Conservation (phyloP, 2,329 filamentous ascomycete genomes). For the Fusarium sp. region DNA sequence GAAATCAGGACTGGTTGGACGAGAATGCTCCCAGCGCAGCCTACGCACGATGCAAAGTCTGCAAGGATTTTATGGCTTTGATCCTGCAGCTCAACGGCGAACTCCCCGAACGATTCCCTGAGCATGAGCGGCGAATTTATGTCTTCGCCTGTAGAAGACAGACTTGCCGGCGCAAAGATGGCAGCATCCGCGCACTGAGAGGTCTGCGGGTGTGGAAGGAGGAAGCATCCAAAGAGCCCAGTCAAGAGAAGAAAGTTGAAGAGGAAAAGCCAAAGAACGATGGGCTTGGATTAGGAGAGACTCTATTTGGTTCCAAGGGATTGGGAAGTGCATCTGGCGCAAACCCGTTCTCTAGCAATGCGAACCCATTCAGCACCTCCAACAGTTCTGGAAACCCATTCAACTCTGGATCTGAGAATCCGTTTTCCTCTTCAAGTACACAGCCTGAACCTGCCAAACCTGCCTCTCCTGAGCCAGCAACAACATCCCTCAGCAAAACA, state of each 20-base stretch:
- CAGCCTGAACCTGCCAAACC: slow-evolving; percentile 47
- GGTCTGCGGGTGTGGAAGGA: slow-evolving; percentile 68
- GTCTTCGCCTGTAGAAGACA: slow-evolving; percentile 84
- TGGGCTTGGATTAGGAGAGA: slow-evolving; percentile 67
- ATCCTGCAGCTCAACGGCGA: slow-evolving; percentile 93
- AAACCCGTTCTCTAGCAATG: slow-evolving; percentile 70
- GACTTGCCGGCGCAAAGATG: slow-evolving; percentile 82
- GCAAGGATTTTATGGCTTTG: slow-evolving; percentile 83
- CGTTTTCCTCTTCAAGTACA: slow-evolving; percentile 50
- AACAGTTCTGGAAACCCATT: slow-evolving; percentile 49
- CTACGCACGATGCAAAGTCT: slow-evolving; percentile 86
- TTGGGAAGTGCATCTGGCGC: slow-evolving; percentile 50
- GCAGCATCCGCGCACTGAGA: slow-evolving; percentile 81
- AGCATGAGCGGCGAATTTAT: slow-evolving; percentile 88
- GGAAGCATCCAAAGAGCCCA: slow-evolving; percentile 44
- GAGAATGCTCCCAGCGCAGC: slow-evolving; percentile 76
- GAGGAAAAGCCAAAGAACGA: slow-evolving; percentile 50
- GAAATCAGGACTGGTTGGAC: slow-evolving; percentile 81
- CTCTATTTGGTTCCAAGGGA: slow-evolving; percentile 74
- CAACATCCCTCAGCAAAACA: slow-evolving; percentile 62
- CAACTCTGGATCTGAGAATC: slow-evolving; percentile 42
- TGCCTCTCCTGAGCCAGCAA: slow-evolving; percentile 38
- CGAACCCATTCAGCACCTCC: slow-evolving; percentile 59
- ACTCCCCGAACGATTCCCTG: slow-evolving; percentile 84
- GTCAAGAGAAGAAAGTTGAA: slow-evolving; percentile 48